Evolutionary conservation across 768 basidiomycete genomes (phyloP).

Genomic region (Suillus clintonianus): DNA sequence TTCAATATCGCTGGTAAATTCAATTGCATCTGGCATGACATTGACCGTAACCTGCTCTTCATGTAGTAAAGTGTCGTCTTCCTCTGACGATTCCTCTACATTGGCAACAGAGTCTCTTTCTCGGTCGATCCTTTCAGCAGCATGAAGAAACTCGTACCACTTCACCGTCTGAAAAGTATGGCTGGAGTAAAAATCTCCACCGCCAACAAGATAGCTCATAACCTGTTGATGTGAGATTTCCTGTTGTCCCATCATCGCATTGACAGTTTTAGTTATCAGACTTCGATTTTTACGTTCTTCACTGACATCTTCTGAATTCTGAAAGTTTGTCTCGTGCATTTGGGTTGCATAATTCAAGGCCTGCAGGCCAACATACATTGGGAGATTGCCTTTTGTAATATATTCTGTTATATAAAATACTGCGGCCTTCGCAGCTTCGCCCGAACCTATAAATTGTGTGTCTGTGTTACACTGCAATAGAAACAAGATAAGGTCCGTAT

Average conservation of each 20-base stretch:
- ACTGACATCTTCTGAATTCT: too few species aligned
- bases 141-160: not conserved
- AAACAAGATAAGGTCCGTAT: constrained; percentile 12
- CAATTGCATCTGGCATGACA: too few species aligned
- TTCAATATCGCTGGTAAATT: too few species aligned
- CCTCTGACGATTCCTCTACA: too few species aligned
- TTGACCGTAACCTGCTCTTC: not conserved
- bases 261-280: constrained; percentile 9
- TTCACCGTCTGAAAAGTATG: not conserved
- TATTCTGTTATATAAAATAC: constrained; percentile 39
- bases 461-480: constrained; percentile 30
- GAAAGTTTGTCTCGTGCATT: not conserved
- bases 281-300: not conserved
- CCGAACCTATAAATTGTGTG: constrained; percentile 32
- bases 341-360: constrained; percentile 15
- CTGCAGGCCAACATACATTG: constrained; percentile 15
- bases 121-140: not conserved
- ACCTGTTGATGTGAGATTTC: constrained; percentile 34
- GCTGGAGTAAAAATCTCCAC: constrained; percentile 22
- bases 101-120: too few species aligned
- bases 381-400: constrained; percentile 30
- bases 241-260: constrained; percentile 21
- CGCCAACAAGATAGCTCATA: constrained; percentile 26
- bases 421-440: constrained; percentile 28
- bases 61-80: too few species aligned